Base-by-base conservation (phyloP, 305 asterid genomes). In the Fraxinus albicans region DNA sequence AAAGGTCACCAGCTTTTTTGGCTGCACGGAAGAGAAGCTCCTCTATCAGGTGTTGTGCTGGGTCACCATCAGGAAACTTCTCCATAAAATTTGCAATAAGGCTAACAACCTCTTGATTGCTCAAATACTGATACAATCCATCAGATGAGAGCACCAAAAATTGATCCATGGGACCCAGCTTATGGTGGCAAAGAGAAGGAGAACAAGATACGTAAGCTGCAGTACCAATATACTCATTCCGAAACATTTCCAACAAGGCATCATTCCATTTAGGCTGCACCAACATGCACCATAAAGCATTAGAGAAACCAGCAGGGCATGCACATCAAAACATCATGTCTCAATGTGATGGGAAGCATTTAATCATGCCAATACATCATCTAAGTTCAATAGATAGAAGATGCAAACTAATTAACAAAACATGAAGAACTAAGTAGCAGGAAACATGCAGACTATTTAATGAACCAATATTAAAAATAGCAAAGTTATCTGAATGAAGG, bases 51-150 rank as follows among this genome's bases (percentile, higher is more conserved):
- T 96, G 97, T 86, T 96, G 98, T 77, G 99, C 99, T 74, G 99
- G 99, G 85, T 96, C 99, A 69, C 99, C 99, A 84, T 96, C 99
- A 47, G 98, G 98, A 90, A 88, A 93, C 90, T 90, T 94, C 92
- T 94, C 98, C 97, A 96, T 88, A 88, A 96, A 96, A 85, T 91
- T 94, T 84, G 92, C 97, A 84, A 94, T 97, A 88, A 82, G 93
- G 47, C 92, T 87, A 86, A 96, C 98, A 84, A 96, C 99, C 81
- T 96, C 98, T 89, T 93, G 91, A 86, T 96, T 96, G 91, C 94
- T 93, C 86, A 96, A 92, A 83, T 96, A 94, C 86, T 96, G 99
- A 90, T 96, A 96, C 87, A 94, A 89, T 75, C 99, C 99, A 93
- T 96, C 99, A 34, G 98, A 96, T 72, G 98, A 96, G 86, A 96